Evolutionary conservation across 768 basidiomycete genomes (phyloP).

Genomic region (Leccinum rimulosum): DNA sequence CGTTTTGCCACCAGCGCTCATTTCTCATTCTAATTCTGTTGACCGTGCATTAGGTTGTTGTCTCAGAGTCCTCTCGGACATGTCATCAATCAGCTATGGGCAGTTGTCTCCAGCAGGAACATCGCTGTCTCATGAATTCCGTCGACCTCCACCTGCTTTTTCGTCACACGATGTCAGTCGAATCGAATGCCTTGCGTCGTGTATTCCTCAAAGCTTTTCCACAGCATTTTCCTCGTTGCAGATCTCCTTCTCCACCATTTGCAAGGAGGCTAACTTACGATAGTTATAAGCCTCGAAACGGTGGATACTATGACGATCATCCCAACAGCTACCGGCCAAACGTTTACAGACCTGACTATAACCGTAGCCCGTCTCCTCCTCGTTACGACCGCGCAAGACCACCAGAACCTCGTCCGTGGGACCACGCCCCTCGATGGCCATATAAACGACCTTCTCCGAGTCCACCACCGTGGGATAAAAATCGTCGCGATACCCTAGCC

Average conservation of each 20-base stretch:
- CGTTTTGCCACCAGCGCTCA: conserved; percentile 1
- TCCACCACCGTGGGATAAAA: conserved; percentile 32
- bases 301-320: conserved; percentile 39
- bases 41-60: conserved; percentile 7
- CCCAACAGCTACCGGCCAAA: conserved; percentile 44
- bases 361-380: conserved; percentile 54
- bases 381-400: conserved; percentile 42
- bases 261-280: conserved; percentile 48
- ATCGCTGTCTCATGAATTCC: conserved; percentile 26
- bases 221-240: conserved; percentile 37
- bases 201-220: conserved; percentile 20
- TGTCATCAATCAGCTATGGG: conserved; percentile 30
- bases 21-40: conserved; percentile 4
- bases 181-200: conserved; percentile 16
- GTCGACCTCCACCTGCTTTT: conserved; percentile 25
- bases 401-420: conserved; percentile 47
- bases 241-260: conserved; percentile 50
- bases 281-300: conserved; percentile 46
- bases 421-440: conserved; percentile 43
- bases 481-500: conserved; percentile 38
- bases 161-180: conserved; percentile 34
- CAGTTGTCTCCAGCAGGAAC: conserved; percentile 26
- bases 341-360: conserved; percentile 37
- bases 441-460: conserved; percentile 42
- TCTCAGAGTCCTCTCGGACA: conserved; percentile 8